Evolutionary conservation across 805 yeast species (phyloP), one percentile per base, ranked within the genome.

Genomic region (Candida khao-thaluensis): DNA sequence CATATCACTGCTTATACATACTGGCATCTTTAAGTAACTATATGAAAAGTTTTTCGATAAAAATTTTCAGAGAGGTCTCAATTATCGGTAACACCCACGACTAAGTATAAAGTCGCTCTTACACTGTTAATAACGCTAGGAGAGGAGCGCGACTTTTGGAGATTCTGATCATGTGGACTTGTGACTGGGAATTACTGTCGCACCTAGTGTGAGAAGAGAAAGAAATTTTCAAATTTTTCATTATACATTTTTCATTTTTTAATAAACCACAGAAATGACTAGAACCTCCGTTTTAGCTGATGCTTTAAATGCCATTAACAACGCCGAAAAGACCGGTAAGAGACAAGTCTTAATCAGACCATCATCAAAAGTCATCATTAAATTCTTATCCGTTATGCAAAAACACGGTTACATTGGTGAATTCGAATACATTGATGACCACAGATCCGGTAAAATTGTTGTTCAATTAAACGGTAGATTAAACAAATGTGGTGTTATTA

Each of bases 301-400:
- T 79, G 97, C 97, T 69, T 84, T 90, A 64, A 90, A 90, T 77
- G 83, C 96, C 64, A 90, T 90, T 76, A 88, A 89, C 93, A 90
- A 90, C 76, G 97, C 97, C 76, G 96, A 90, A 79, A 90, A 89
- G 79, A 83, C 96, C 76, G 97, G 97, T 76, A 90, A 90, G 82
- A 86, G 97, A 79, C 97, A 90, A 79, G 97, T 90, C 64, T 76
- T 90, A 71, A 85, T 90, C 77, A 86, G 96, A 82, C 97, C 97
- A 57, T 88, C 97, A 40, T 90, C 96, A 69, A 90, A 90, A 85
- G 97, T 90, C 63, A 89, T 90, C 78, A 81, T 90, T 84, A 90
- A 88, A 77, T 90, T 88, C 78, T 80, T 90, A 72, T 79, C 87
- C 66, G 97, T 90, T 62, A 89, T 90, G 86, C 97, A 90, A 81